phyloP scores from a whole-genome alignment of 257 asterid genomes.

The Solanum arcanum region DNA sequence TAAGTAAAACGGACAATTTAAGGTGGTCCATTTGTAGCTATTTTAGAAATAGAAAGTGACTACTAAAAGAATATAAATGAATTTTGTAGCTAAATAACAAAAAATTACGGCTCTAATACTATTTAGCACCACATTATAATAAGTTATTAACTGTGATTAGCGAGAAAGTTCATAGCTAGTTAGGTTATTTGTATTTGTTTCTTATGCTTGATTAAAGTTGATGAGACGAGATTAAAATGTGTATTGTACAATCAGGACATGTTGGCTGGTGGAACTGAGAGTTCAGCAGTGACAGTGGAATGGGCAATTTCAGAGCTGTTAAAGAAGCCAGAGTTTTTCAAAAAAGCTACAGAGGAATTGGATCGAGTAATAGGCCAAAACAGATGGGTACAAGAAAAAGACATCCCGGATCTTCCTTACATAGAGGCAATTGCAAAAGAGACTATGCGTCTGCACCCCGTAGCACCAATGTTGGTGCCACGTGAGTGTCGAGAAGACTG shows the following conservation, averaged over 20 bases:
- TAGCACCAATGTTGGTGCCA: constrained; percentile 67
- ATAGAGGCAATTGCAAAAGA: constrained; percentile 26
- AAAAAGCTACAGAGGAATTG: constrained; percentile 53
- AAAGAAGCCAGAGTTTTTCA: constrained; percentile 48
- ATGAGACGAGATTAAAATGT: not conserved
- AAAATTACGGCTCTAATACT: not conserved
- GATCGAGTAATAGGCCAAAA: constrained; percentile 55
- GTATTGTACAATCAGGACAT: constrained; percentile 31
- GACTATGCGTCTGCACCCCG: constrained; percentile 38
- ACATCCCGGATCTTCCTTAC: constrained; percentile 22
- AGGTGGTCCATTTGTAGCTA: not conserved
- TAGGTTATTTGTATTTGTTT: not conserved
- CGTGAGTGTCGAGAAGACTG: constrained; percentile 46
- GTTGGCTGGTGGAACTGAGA: constrained; percentile 85
- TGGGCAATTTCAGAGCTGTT: constrained; percentile 84
- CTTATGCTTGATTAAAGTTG: not conserved
- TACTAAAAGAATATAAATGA: not conserved
- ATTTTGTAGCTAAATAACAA: not conserved
- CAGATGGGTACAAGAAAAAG: constrained; percentile 45
- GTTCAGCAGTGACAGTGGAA: constrained; percentile 74
- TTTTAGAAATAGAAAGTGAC: not conserved
- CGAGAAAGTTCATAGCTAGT: not conserved
- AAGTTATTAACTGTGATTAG: not conserved
- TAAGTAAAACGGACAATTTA: not conserved
- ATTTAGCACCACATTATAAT: not conserved